Evolutionary conservation across 164 flowering plant genomes (phyloP), one percentile per base, ranked within the genome.

Genomic region (Chimonanthus salicifolius): DNA sequence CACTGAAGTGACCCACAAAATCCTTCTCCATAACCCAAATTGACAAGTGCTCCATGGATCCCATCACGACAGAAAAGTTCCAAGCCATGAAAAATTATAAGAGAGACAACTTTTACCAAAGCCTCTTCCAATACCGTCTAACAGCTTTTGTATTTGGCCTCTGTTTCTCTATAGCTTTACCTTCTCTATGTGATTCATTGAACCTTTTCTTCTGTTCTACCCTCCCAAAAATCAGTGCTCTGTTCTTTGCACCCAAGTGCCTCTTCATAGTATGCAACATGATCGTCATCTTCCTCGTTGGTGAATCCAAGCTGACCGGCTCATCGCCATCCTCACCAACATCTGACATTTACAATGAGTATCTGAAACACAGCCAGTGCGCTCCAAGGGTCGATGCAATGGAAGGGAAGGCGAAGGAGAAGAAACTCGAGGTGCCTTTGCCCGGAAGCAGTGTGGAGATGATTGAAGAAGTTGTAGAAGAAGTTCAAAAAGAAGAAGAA

Each of bases 191-290:
- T 33, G 79, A 80, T 64, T 78, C 79, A 67, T 47, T 82, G 44
- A 77, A 79, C 44, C 33, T 47, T 50, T 74, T 87, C 72, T 68
- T 87, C 69, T 72, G 76, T 50, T 75, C 72, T 47, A 60, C 80
- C 51, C 71, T 87, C 71, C 88, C 88, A 18, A 79, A 80, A 6
- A 47, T 85, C 7, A 43, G 71, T 13, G 76, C 81, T 3, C 10
- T 78, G 58, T 13, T 83, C 13, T 62, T 83, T 67, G 80, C 54
- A 68, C 81, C 89, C 78, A 88, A 85, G 76, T 81, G 71, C 67
- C 75, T 88, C 70, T 91, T 91, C 78, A 70, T 91, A 2, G 69
- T 89, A 9, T 84, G 87, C 54, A 91, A 87, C 72, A 74, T 85
- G 49, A 91, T 91, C 6, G 78, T 91, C 5, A 18, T 84, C 49